Evolutionary conservation across 495 filamentous ascomycete genomes (phyloP).

Genomic region (Neurospora sp.): DNA sequence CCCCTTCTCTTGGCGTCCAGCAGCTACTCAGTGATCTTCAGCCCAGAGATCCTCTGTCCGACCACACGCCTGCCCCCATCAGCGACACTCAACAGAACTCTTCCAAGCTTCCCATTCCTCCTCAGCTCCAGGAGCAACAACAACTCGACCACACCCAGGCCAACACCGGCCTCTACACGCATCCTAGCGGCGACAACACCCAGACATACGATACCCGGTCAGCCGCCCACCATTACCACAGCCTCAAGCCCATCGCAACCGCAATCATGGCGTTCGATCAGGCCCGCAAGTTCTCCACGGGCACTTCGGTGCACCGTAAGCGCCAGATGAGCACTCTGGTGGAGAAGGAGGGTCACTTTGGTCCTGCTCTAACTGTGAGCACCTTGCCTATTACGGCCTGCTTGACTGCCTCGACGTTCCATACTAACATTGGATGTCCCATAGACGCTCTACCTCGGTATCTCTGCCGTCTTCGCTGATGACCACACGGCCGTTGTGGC

Average conservation of each 20-base stretch:
- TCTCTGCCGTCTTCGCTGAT: conserved; percentile 44
- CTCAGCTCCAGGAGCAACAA: background rate
- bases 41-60: background rate
- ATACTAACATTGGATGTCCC: conserved; percentile 10
- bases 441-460: conserved; percentile 56
- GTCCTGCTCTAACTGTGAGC: conserved; percentile 35
- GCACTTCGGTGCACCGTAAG: conserved; percentile 35
- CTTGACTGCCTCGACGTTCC: background rate
- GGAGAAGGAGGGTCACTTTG: conserved; percentile 36
- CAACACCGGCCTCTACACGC: background rate
- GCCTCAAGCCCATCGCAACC: conserved; percentile 11
- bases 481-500: conserved; percentile 45
- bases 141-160: background rate
- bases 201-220: background rate
- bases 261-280: conserved; percentile 31
- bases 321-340: conserved; percentile 33
- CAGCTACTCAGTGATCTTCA: background rate
- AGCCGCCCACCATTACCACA: conserved; percentile 5
- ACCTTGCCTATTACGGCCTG: background rate
- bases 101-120: background rate
- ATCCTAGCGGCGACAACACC: background rate
- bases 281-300: conserved; percentile 30
- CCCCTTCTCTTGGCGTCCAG: background rate
- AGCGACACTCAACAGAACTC: background rate
- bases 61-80: background rate